Base-by-base conservation (phyloP, 768 basidiomycete genomes). In the Kwoniella newhampshirensis region DNA sequence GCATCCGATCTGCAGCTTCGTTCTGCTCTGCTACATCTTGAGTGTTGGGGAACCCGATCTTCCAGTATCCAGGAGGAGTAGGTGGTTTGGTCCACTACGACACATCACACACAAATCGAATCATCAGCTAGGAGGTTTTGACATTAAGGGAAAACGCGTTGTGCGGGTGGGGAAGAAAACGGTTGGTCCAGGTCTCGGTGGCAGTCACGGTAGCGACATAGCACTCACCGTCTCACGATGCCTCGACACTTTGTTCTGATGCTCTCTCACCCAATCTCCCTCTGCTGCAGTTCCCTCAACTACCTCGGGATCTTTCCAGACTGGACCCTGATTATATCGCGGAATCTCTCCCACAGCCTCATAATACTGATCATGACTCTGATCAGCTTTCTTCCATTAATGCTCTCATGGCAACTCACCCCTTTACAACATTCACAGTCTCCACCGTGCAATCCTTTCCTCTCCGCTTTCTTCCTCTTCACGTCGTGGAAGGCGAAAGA, bases 11-110 rank as follows among this genome's bases (percentile, higher is more conserved):
- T 8, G 91, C 92, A 55, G 78, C 78, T 57, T 79, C 77, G 73
- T 94, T 94, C 66, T 94, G 91, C 51, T 81, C 81, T 43, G 80
- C 81, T 15, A 84, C 85, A 69, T 89, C 84, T 74, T 93, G 91
- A 3, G 91, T 92, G 62, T 81, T 80, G 1, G 92, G 92, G 71
- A 97, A 93, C 1, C 87, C 90, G 55, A 93, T 91, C 54, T 86
- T 81, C 89, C 91, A 93, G 76, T 89, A 94, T 15, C 84, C 85
- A 0, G 89, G 90, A 11, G 92, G 92, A 1, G 89, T 91, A 47
- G 80, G 81, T 1, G 85, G 81, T 43, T 84, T 81, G 26, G 80
- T 80, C 88, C 87, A 90, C 18, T 85, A 81, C 57, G 18, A 20
- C 13, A 27, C 40, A 13, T 46, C 48, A 46, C 21, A 3, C 7